Evolutionary conservation across 495 filamentous ascomycete species (phyloP).

Genomic region (Neurospora sp.): DNA sequence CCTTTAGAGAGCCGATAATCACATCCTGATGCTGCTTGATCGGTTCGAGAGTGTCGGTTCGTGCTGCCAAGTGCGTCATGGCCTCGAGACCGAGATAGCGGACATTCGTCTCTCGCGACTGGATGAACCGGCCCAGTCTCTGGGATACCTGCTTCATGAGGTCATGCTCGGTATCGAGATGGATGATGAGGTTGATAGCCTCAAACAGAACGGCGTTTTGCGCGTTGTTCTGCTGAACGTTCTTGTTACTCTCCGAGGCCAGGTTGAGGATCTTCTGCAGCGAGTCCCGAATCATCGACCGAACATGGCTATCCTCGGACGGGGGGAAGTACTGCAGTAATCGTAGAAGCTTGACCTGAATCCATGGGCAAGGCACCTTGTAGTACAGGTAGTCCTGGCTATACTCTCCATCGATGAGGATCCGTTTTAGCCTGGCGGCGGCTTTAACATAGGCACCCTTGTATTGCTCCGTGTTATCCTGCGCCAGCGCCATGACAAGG

Average conservation of each 20-base stretch:
- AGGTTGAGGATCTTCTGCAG: constrained; percentile 80
- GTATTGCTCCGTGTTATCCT: constrained; percentile 88
- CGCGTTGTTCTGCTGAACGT: constrained; percentile 98
- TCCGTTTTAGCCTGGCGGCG: constrained; percentile 75
- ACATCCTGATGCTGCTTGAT: constrained; percentile 98
- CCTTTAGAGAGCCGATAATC: constrained; percentile 86
- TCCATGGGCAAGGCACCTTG: constrained; percentile 97
- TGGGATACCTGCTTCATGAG: constrained; percentile 97
- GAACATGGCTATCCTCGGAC: constrained; percentile 87
- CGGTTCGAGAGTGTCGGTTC: constrained; percentile 88
- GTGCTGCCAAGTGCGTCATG: constrained; percentile 95
- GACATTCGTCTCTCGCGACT: constrained; percentile 94
- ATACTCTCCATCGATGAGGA: constrained; percentile 82
- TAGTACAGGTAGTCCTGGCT: constrained; percentile 91
- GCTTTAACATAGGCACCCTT: constrained; percentile 91
- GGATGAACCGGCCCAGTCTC: constrained; percentile 88
- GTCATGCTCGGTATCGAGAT: constrained; percentile 91
- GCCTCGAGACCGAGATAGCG: constrained; percentile 94
- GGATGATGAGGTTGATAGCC: constrained; percentile 96
- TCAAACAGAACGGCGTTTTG: constrained; percentile 98
- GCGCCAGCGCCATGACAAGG: constrained; percentile 88
- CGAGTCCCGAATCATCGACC: constrained; percentile 85
- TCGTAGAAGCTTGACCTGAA: constrained; percentile 88
- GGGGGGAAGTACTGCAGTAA: constrained; percentile 94
- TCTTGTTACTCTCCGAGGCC: constrained; percentile 90